Evolutionary conservation across 768 basidiomycete genomes (phyloP).

Genomic region (Trametes punicea): DNA sequence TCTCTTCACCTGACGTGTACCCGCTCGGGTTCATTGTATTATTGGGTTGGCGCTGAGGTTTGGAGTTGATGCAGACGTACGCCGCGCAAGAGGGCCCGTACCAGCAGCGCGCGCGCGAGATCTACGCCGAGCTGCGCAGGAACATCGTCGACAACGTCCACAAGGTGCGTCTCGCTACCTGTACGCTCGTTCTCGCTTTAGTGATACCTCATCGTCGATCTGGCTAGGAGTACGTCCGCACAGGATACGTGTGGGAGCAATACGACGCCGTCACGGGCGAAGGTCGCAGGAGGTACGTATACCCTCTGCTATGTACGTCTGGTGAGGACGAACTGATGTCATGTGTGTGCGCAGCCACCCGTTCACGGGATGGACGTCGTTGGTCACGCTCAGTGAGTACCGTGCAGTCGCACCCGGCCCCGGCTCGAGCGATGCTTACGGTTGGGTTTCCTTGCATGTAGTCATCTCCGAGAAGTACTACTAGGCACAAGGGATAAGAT

Average conservation of each 20-base stretch:
- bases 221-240: conserved; percentile 80
- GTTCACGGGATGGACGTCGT: conserved; percentile 96
- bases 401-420: not conserved
- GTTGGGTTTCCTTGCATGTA: conserved; percentile 25
- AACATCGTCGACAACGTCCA: conserved; percentile 86
- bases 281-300: conserved; percentile 77
- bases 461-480: conserved; percentile 68
- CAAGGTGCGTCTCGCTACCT: conserved; percentile 39
- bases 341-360: conserved; percentile 61
- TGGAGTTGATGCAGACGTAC: conserved; percentile 57
- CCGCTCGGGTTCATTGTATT: not conserved
- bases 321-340: not conserved
- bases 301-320: conserved; percentile 1
- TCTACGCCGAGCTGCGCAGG: conserved; percentile 75
- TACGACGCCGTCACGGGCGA: conserved; percentile 84
- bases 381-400: conserved; percentile 80
- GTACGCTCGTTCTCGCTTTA: not conserved
- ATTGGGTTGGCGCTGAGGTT: not conserved
- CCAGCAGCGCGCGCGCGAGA: conserved; percentile 66
- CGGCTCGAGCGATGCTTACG: conserved; percentile 4
- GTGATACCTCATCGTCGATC: not conserved
- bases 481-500: no score
- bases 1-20: not conserved
- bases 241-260: conserved; percentile 97
- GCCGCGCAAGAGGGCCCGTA: conserved; percentile 76